Percentiles rank a stretch among this genome's conserved stretches.
These are phyloP conservation scores for Cercospora zeina DNA, from an alignment of 2,329 filamentous ascomycete species.

Conservation along the genomic window DNA sequence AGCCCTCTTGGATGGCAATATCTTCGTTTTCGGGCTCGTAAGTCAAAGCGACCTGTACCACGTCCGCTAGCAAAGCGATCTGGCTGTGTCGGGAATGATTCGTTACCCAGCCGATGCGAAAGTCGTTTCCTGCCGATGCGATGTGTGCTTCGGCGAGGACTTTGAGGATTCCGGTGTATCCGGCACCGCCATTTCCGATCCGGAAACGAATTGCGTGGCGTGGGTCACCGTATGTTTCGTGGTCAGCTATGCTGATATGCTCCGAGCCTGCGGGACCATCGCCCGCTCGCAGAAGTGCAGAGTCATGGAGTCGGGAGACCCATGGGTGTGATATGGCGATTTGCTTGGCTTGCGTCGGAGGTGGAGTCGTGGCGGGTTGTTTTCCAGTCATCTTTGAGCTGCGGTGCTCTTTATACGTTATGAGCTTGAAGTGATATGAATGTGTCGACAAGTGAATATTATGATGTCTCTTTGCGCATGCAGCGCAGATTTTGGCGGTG, in stretches of 20 bases:
- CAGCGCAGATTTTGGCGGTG: background rate
- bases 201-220: slow-evolving; percentile 26
- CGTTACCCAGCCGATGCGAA: slow-evolving; percentile 30
- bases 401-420: background rate
- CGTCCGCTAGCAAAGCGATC: slow-evolving; percentile 30
- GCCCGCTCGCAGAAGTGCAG: slow-evolving; percentile 15
- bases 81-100: slow-evolving; percentile 34
- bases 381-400: background rate
- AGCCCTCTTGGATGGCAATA: slow-evolving; percentile 28
- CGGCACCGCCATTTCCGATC: slow-evolving; percentile 33
- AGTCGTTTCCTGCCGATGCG: slow-evolving; percentile 14
- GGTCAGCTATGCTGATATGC: slow-evolving; percentile 15
- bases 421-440: background rate
- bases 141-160: slow-evolving; percentile 26
- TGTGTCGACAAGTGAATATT: background rate
- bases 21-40: slow-evolving; percentile 33
- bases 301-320: slow-evolving; percentile 20
- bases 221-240: slow-evolving; percentile 26
- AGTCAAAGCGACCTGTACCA: slow-evolving; percentile 33
- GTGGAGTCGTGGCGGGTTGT: background rate
- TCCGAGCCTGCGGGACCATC: slow-evolving; percentile 16
- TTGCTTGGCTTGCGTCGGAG: background rate
- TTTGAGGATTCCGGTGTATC: slow-evolving; percentile 30
- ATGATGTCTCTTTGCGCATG: background rate
- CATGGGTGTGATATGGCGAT: slow-evolving; percentile 22